Evolutionary conservation across 148 eudicot species (phyloP).

Genomic region (Arbutus unedo): DNA sequence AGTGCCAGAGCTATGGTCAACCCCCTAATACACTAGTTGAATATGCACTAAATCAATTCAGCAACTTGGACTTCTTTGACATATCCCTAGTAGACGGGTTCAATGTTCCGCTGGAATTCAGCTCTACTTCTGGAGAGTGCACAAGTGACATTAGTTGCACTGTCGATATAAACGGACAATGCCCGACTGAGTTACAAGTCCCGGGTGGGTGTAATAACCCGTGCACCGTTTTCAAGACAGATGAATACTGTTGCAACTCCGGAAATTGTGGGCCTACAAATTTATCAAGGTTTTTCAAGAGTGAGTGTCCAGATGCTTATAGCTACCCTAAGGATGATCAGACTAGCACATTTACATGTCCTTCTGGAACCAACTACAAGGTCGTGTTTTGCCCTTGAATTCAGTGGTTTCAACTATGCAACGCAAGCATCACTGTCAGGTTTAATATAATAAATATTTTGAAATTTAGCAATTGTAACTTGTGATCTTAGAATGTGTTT

Average conservation of each 20-base stretch:
- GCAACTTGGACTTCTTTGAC: conserved; percentile 48
- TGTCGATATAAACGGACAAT: conserved; percentile 16
- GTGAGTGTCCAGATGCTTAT: conserved; percentile 33
- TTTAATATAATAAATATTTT: no score
- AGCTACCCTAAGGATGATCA: conserved; percentile 41
- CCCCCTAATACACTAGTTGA: conserved; percentile 50
- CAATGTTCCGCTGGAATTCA: conserved; percentile 34
- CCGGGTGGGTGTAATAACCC: conserved; percentile 47
- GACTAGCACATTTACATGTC: conserved; percentile 40
- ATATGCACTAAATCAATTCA: conserved; percentile 26
- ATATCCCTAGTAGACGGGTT: conserved; percentile 27
- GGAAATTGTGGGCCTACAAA: conserved; percentile 34
- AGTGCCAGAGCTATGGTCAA: conserved; percentile 31
- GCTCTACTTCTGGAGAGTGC: conserved; percentile 14
- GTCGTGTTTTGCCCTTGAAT: conserved; percentile 40
- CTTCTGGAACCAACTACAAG: conserved; percentile 35
- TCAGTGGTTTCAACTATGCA: neutral
- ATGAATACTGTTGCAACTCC: conserved; percentile 36
- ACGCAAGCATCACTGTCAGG: no score
- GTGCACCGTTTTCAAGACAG: conserved; percentile 34
- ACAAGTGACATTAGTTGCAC: conserved; percentile 15
- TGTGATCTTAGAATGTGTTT: no score
- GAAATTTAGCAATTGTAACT: no score
- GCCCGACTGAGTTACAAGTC: conserved; percentile 26
- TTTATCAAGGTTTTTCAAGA: conserved; percentile 38